phyloP scores from a whole-genome alignment of 176 grass and related monocot genomes.

The Oryza nivara region DNA sequence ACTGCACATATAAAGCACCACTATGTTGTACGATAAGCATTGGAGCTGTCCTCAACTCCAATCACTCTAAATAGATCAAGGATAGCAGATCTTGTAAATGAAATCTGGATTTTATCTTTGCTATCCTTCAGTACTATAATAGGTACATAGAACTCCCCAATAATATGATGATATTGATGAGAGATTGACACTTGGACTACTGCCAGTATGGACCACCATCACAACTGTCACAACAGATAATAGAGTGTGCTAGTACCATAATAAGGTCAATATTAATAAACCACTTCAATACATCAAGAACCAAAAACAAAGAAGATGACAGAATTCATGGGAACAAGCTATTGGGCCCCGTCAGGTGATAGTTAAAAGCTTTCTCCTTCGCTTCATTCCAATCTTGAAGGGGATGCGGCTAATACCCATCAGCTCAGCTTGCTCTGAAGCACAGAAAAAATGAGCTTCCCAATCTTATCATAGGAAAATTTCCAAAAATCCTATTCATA shows the following conservation, averaged over 20 bases:
- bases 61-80: conserved; percentile 20
- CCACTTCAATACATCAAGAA: conserved; percentile 8
- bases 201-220: conserved; percentile 21
- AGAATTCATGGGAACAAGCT: conserved; percentile 9
- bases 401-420: not conserved
- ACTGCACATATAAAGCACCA: conserved; percentile 2
- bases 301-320: not conserved
- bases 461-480: not conserved
- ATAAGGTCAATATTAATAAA: conserved; percentile 13
- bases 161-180: conserved; percentile 19
- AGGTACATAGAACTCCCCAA: conserved; percentile 15
- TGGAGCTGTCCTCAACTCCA: not conserved
- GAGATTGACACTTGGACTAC: not conserved
- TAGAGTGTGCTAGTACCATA: conserved; percentile 9
- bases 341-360: conserved; percentile 9
- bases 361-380: not conserved
- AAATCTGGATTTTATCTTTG: not conserved
- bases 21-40: conserved; percentile 32
- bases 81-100: conserved; percentile 2
- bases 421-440: conserved; percentile 2
- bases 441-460: not conserved
- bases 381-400: conserved; percentile 5
- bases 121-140: conserved; percentile 16
- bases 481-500: not conserved
- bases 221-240: conserved; percentile 21